These are phyloP conservation scores for Kuraishia floccosa DNA, from an alignment of 805 yeast species.

Conservation along the genomic window DNA sequence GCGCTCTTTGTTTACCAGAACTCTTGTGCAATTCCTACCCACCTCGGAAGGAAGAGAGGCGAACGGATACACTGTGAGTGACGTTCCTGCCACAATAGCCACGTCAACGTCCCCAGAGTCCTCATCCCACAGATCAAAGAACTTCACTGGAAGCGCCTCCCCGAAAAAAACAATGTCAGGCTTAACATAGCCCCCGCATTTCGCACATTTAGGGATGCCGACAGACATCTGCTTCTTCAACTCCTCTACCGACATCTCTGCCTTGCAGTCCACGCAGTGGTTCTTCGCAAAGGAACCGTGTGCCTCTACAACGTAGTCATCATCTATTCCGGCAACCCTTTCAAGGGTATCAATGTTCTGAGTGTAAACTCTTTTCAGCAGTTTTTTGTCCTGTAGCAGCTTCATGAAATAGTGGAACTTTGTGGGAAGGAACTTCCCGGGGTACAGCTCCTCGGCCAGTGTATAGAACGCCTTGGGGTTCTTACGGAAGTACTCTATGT, in stretches of 20 bases:
- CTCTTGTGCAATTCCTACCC: constrained; percentile 34
- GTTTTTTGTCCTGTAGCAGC: constrained; percentile 51
- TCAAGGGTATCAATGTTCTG: constrained; percentile 93
- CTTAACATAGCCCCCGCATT: constrained; percentile 71
- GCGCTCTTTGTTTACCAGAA: constrained; percentile 59
- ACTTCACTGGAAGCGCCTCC: constrained; percentile 63
- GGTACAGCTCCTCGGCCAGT: constrained; percentile 75
- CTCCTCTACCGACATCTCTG: constrained; percentile 35
- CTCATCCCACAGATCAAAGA: constrained; percentile 61
- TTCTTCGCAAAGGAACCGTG: constrained; percentile 88
- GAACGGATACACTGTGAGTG: constrained; percentile 84
- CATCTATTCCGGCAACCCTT: constrained; percentile 66
- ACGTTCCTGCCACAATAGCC: constrained; percentile 87
- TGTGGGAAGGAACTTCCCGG: constrained; percentile 81
- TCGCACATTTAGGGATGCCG: constrained; percentile 41
- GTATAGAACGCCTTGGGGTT: constrained; percentile 80
- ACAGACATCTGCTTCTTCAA: constrained; percentile 29
- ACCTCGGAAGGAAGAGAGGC: constrained; percentile 72
- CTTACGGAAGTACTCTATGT: constrained; percentile 66
- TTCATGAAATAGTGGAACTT: constrained; percentile 66
- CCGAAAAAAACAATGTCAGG: constrained; percentile 96
- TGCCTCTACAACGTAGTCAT: constrained; percentile 68
- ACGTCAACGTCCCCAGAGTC: constrained; percentile 44
- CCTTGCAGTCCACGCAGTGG: constrained; percentile 71
- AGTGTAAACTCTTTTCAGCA: constrained; percentile 65